Evolutionary conservation across 257 asterid species (phyloP).

Genomic region (Nicotiana knightiana): DNA sequence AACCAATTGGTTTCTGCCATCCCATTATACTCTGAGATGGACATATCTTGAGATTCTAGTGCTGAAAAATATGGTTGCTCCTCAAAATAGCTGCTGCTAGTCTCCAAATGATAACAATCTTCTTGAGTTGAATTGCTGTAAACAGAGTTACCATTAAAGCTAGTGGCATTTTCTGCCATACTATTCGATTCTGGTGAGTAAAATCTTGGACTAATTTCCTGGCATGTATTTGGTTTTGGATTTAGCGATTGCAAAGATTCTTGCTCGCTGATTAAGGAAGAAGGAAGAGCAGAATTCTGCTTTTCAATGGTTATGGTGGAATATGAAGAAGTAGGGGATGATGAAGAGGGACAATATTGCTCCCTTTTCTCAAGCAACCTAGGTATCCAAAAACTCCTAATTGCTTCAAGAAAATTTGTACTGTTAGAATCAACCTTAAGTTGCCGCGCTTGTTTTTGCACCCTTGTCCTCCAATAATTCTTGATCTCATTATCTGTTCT

Average conservation of each 20-base stretch:
- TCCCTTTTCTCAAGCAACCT: conserved; percentile 49
- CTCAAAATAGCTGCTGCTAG: not conserved
- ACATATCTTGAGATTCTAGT: conserved; percentile 21
- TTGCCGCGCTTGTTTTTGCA: conserved; percentile 70
- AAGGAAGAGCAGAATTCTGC: conserved; percentile 19
- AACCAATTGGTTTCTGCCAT: conserved; percentile 42
- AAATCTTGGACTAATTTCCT: not conserved
- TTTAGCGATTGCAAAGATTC: not conserved
- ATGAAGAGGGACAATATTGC: conserved; percentile 23
- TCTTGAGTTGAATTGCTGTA: not conserved
- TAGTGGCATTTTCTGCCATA: not conserved
- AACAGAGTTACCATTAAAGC: not conserved
- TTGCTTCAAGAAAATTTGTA: conserved; percentile 52
- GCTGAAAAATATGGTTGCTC: conserved; percentile 17
- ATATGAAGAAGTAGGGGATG: conserved; percentile 10
- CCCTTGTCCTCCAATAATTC: conserved; percentile 88
- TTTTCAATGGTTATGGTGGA: conserved; percentile 17
- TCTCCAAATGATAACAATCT: conserved; percentile 33
- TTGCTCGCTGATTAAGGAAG: not conserved
- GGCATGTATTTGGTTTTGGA: not conserved
- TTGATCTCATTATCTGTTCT: conserved; percentile 79
- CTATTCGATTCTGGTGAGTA: not conserved
- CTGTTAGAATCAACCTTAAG: conserved; percentile 69
- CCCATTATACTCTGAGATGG: conserved; percentile 27
- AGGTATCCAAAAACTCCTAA: conserved; percentile 66